Percentiles rank a stretch among this genome's conserved stretches.
Conservation (phyloP, 768 basidiomycete species). For the Suillus cothurnatus region DNA sequence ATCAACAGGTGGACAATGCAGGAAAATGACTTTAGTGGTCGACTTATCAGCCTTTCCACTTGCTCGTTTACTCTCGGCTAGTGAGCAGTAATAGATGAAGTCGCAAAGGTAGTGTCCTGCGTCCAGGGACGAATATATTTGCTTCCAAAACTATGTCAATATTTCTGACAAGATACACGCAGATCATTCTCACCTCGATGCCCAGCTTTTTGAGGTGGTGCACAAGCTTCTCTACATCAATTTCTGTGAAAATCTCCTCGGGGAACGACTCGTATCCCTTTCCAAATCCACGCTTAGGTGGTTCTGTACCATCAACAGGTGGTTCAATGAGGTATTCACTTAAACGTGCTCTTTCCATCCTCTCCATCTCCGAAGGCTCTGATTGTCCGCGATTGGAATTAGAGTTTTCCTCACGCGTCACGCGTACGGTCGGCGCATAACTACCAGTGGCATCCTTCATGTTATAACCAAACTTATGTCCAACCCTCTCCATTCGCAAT, state of each 20-base stretch:
- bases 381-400: constrained; percentile 18
- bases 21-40: constrained; percentile 53
- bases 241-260: constrained; percentile 38
- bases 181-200: constrained; percentile 30
- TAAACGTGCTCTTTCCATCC: constrained; percentile 31
- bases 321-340: constrained; percentile 29
- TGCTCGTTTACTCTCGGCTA: constrained; percentile 62
- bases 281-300: constrained; percentile 37
- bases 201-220: constrained; percentile 35
- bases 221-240: constrained; percentile 40
- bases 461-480: constrained; percentile 68
- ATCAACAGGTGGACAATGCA: constrained; percentile 71
- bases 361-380: constrained; percentile 27
- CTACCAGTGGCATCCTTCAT: constrained; percentile 66
- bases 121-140: constrained; percentile 74
- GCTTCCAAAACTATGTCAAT: constrained; percentile 36
- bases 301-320: constrained; percentile 30
- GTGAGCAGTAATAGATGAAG: constrained; percentile 76
- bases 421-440: constrained; percentile 49
- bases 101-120: constrained; percentile 78
- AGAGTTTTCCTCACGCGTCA: constrained; percentile 26
- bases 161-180: constrained; percentile 9
- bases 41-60: constrained; percentile 34
- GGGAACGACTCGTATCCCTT: constrained; percentile 38
- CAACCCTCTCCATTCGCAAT: constrained; percentile 62